Base-by-base conservation (phyloP, 192 early-diverging fungal genomes). In the Coemansia sp. region DNA sequence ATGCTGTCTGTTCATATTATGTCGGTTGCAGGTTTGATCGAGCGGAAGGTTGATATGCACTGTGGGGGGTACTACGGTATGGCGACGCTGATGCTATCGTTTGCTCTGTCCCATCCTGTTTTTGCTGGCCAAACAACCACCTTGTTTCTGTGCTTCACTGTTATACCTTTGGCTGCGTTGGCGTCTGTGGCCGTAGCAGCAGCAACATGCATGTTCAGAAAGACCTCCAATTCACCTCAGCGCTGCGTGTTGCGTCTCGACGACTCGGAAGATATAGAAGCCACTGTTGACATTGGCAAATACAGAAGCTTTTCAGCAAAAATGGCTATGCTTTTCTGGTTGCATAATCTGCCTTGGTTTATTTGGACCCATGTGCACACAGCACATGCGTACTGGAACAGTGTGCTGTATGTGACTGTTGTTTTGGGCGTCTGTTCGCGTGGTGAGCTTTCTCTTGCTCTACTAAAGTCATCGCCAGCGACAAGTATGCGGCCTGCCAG, bases 41-140 rank as follows among this genome's bases (percentile, higher is more conserved):
- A 52, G 21, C 65, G 63, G n/a, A 42, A 15, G 4, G 12, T 69
- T 41, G 76, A 77, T 21, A 48, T 56, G 38, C 12, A 45, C 8
- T 37, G 54, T 43, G 26, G 67, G 16, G 70, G 67, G 16, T 77
- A 77, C 58, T 77, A 77, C 42, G 76, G 76, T 16, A 66, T 70
- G 39, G 67, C 60, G n/a, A 67, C 76, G 7, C 61, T 47, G 9
- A 47, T 63, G 15, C 38, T 77, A 18, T 48, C 70, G 5, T 67
- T 65, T 48, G 7, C 49, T 11, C 52, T 66, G 1, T 52, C 76
- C 0, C 63, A 72, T 52, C 48, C 58, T 40, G 13, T 77, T 23
- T 21, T 77, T 42, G 49, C 70, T 3, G 16, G 42, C 26, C 19
- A 43, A 52, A 37, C 58, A 18, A n/a, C 39, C 2, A 66, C 57